phyloP scores from a whole-genome alignment of 192 early-diverging fungal species.

The Backusella psychrophila region DNA sequence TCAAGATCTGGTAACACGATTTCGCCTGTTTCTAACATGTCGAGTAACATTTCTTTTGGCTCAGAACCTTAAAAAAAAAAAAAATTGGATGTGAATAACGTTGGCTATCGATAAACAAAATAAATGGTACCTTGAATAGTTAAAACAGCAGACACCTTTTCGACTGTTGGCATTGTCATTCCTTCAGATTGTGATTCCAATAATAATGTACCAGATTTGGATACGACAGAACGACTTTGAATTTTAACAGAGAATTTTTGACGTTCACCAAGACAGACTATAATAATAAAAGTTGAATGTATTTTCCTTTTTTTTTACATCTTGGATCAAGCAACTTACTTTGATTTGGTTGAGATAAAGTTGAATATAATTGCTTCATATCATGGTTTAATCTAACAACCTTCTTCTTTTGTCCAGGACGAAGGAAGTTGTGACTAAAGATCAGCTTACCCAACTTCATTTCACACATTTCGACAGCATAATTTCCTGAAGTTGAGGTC shows the following conservation, averaged over 20 bases:
- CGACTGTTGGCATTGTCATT: conserved; percentile 20
- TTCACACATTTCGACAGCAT: conserved; percentile 50
- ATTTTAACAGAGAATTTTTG: conserved; percentile 40
- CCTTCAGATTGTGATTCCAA: conserved; percentile 39
- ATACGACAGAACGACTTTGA: conserved; percentile 8
- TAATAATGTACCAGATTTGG: conserved; percentile 26
- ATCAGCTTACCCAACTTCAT: conserved; percentile 58
- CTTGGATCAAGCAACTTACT: conserved; percentile 9
- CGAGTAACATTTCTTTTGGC: conserved; percentile 19
- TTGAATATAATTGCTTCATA: conserved; percentile 34
- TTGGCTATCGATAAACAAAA: not conserved
- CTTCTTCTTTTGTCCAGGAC: conserved; percentile 48
- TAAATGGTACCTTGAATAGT: conserved; percentile 10
- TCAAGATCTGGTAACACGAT: conserved; percentile 38
- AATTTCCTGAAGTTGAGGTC: conserved; percentile 60
- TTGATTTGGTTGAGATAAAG: conserved; percentile 34
- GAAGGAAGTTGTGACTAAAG: conserved; percentile 53
- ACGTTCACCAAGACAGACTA: conserved; percentile 40
- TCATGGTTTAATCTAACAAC: conserved; percentile 48
- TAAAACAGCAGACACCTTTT: conserved; percentile 18
- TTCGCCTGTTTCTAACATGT: conserved; percentile 36
- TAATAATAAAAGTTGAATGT: not conserved
- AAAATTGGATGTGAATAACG: not conserved
- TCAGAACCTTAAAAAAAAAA: not conserved
- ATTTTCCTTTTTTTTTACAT: not conserved